These are phyloP conservation scores for Claviceps sorghi DNA, from an alignment of 2,329 filamentous ascomycete species.

Conservation along the genomic window DNA sequence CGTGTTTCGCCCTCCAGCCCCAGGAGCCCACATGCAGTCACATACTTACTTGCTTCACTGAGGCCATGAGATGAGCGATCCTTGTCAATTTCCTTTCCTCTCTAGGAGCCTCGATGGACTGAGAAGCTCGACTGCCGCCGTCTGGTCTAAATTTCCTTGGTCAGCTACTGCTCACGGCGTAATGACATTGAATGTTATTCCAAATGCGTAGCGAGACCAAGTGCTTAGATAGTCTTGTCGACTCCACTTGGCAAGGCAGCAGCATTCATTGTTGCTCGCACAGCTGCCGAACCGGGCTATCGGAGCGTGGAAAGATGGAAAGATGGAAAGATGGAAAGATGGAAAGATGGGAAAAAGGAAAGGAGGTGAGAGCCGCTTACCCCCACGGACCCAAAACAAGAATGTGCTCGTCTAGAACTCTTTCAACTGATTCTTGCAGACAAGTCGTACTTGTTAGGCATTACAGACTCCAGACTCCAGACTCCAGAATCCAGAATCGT, in stretches of 20 bases:
- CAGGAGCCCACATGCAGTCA: too few species aligned
- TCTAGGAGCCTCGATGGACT: not conserved
- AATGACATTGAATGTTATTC: too few species aligned
- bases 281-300: slow-evolving; percentile 4
- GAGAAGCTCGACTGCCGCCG: not conserved
- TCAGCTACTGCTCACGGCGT: too few species aligned
- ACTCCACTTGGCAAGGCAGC: not conserved
- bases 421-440: too few species aligned
- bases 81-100: not conserved
- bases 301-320: not conserved
- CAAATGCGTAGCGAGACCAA: too few species aligned
- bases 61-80: not conserved
- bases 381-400: too few species aligned
- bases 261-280: not conserved
- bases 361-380: too few species aligned
- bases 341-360: too few species aligned
- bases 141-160: too few species aligned
- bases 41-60: not conserved
- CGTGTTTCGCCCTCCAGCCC: not conserved
- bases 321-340: too few species aligned
- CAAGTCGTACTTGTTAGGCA: not conserved
- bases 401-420: too few species aligned
- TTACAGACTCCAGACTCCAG: not conserved
- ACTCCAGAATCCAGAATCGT: too few species aligned
- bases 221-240: not conserved